A percentile compares a stretch with the other conserved stretches of the same genome.
phyloP scores from a whole-genome alignment of 345 rosid genomes.

The Combretum micranthum region DNA sequence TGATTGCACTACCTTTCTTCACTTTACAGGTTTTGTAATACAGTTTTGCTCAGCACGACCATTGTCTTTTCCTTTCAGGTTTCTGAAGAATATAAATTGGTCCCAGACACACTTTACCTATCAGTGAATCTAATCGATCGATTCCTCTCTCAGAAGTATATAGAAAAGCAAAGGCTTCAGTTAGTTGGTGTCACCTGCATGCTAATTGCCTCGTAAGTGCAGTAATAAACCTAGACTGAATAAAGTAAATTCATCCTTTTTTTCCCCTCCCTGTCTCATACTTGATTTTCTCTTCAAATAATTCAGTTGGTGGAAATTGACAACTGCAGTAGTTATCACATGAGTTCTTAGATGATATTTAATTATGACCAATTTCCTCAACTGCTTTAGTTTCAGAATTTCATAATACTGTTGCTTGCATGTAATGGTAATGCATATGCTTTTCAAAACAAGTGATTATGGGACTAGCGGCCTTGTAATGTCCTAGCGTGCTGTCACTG shows the following conservation, averaged over 20 bases:
- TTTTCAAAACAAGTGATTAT: too few species aligned
- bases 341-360: too few species aligned
- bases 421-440: too few species aligned
- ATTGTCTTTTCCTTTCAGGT: conserved; percentile 42
- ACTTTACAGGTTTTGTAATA: neutral
- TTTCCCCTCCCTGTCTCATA: neutral
- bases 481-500: neutral
- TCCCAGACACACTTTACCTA: conserved; percentile 90
- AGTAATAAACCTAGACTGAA: conserved; percentile 1
- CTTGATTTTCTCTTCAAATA: too few species aligned
- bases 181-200: conserved; percentile 91
- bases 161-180: conserved; percentile 85
- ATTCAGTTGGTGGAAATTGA: too few species aligned
- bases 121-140: conserved; percentile 88
- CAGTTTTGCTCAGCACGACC: conserved; percentile 6
- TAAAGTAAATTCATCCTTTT: neutral
- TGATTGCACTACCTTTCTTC: neutral
- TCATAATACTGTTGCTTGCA: too few species aligned
- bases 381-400: too few species aligned
- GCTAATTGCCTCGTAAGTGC: conserved; percentile 95
- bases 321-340: too few species aligned
- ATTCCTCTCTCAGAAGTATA: conserved; percentile 56
- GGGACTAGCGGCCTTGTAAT: too few species aligned
- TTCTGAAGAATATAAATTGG: conserved; percentile 81
- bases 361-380: too few species aligned